Base-by-base conservation (phyloP, 176 grass and related monocot genomes). In the Musa acuminata region DNA sequence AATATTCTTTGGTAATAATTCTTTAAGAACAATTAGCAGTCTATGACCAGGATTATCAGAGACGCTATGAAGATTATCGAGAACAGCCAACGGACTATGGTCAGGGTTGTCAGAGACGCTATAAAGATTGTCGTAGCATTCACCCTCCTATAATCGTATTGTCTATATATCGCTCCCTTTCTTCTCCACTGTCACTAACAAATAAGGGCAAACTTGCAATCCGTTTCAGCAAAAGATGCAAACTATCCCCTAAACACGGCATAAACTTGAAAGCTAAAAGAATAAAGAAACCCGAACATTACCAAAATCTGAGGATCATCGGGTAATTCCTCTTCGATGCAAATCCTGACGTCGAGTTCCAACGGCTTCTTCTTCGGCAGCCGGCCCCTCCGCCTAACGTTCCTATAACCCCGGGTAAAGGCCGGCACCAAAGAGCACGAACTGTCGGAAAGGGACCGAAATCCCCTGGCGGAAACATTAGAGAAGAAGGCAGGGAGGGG, bases 261-360 rank as follows among this genome's bases (percentile, higher is more conserved):
- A 20, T 27, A 22, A 25, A 64, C 10, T 64, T 10, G n/a, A 64
- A 25, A 22, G 21, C 10, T 10, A 12, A 66, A 2, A 67, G 35
- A 1, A 13, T 6, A 43, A 24, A 50, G 17, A 62, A 43, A 19
- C 8, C 27, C n/a, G 24, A 7, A n/a, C 50, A 8, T 12, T 89
- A 93, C 94, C 90, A 94, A 73, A 49, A 94, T 84, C 86, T 99
- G 90, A 66, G 81, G 50, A 69, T 99, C 90, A 12, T 91, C 82
- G 54, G 95, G 88, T 81, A 89, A 62, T 65, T 84, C 88, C 52
- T 94, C 88, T 26, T 99, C 84, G 23, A 94, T 54, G 71, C 78
- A 35, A 79, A 99, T 87, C 53, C 78, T 78, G 22, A 92, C 88
- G 80, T 67, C 74, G 72, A 99, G 91, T 63, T 91, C 86, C 69